Evolutionary conservation across 305 asterid species (phyloP).

Genomic region (Solanum hybrid): DNA sequence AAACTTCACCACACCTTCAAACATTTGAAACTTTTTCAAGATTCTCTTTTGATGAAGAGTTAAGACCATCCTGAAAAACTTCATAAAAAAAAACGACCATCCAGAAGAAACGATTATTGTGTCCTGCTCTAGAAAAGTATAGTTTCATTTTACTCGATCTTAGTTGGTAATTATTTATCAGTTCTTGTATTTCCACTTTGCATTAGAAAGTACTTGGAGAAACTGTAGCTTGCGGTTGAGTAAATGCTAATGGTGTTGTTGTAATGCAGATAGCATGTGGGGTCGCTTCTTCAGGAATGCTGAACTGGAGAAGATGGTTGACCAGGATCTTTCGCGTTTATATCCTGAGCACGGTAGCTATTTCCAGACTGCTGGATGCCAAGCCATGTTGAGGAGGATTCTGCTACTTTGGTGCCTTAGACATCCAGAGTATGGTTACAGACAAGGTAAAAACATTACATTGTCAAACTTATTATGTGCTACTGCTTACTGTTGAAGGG

Average conservation of each 20-base stretch:
- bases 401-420: slow-evolving; percentile 87
- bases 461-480: not conserved
- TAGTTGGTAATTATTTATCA: not conserved
- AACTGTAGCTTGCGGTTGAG: not conserved
- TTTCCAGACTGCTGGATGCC: slow-evolving; percentile 84
- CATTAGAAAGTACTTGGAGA: not conserved
- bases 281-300: slow-evolving; percentile 87
- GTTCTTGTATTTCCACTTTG: not conserved
- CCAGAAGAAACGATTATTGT: not conserved
- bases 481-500: not conserved
- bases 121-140: not conserved
- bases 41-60: not conserved
- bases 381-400: slow-evolving; percentile 76
- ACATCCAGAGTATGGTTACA: slow-evolving; percentile 78
- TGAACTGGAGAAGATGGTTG: slow-evolving; percentile 87
- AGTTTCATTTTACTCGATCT: not conserved
- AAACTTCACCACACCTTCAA: not conserved
- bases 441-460: slow-evolving; percentile 52
- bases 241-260: not conserved
- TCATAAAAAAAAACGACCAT: not conserved
- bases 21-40: not conserved
- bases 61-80: not conserved
- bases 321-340: slow-evolving; percentile 89
- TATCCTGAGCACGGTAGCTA: slow-evolving; percentile 95
- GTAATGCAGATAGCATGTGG: slow-evolving; percentile 86